Base-by-base conservation (phyloP, 208 protist genomes). In the Herpetomonas tarakana region DNA sequence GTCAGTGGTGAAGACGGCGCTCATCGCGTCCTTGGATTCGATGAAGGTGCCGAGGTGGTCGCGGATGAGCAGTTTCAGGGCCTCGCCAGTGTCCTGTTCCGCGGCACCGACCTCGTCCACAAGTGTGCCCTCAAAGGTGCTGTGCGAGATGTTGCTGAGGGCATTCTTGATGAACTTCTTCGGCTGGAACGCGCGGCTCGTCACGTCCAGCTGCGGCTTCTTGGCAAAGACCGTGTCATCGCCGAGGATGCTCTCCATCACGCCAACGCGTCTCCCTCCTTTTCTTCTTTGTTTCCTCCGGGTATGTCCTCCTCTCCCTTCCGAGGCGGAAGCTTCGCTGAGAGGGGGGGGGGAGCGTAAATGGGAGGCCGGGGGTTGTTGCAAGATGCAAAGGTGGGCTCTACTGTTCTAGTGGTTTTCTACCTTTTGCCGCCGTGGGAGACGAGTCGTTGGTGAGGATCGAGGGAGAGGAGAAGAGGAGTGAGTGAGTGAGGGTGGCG, bases 11-110 rank as follows among this genome's bases (percentile, higher is more conserved):
- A 78, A 89, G 41, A 96, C 82, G 21, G 68, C 45, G 57, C 86
- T 74, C 77, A 96, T 90, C 21, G 86, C 79, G 61, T 92, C 86
- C 51, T 88, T 91, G 28, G 72, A 87, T 31, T 78, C 74, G 58
- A 96, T 88, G 58, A 96, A 93, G n/a, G 86, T 86, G 18, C 72
- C 78, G 18, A 96, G 74, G 65, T 88, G 76, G 46, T 91, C 84
- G 39, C 78, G 82, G 25, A 96, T 80, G 11, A 96, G 70, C 59
- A 86, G 69, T 66, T 96, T 91, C 12, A 96, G 61, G 22, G 78
- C 74, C 65, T 78, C 81, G 1, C 62, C 68, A 2, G 85, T 82
- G 35, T 78, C 51, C 38, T 58, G 64, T 11, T 84, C 77, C 0
- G 66, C 73, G 29, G 62, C 70, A 19, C 51, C 53, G 14, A 77